Evolutionary conservation across 2,329 filamentous ascomycete species (phyloP), one percentile per base, ranked within the genome.

Genomic region (Aphanocladium album): DNA sequence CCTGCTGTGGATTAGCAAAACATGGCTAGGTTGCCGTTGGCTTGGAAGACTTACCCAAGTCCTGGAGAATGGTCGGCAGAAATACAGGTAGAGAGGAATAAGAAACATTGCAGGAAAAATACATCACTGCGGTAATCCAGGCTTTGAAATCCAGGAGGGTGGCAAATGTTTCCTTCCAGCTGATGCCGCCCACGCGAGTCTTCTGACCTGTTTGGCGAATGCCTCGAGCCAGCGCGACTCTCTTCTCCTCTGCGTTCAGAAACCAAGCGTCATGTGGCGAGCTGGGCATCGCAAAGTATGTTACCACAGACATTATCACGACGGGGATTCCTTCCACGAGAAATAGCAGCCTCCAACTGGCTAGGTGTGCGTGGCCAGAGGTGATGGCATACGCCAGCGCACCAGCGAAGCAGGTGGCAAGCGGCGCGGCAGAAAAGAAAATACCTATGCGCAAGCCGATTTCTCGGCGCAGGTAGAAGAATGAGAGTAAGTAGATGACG

Each of bases 81-180:
- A 76, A 78, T 21, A 74, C 74, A 3, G 76, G 73, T 3, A 78
- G 66, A 1, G 68, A 71, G 0, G 74, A 73, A 58, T 77, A 78
- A 19, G 71, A 69, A 60, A 66, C 69, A 59, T 75, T 75, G 64
- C 72, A 74, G 61, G 72, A 73, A 61, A 77, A 77, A 61, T 76
- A 72, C 19, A 77, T 76, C 1, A 67, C 27, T 0, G 60, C 62
- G 1, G 64, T 65, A 30, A 67, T 52, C 65, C 65, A 67, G 17
- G 64, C 63, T 23, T 68, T 68, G 63, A 74, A 73, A 61, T 77
- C 75, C 2, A 63, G 51, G 11, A 77, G 62, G 0, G 71, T 72
- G 8, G 69, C 67, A 8, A 71, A 57, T 1, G 76, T 65, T 54
- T 77, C 74, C n/a, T 63, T 63, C 67, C 69, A 68, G 33, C 62